Conservation (phyloP, 208 protist genomes). For the Leishmania tropica region DNA sequence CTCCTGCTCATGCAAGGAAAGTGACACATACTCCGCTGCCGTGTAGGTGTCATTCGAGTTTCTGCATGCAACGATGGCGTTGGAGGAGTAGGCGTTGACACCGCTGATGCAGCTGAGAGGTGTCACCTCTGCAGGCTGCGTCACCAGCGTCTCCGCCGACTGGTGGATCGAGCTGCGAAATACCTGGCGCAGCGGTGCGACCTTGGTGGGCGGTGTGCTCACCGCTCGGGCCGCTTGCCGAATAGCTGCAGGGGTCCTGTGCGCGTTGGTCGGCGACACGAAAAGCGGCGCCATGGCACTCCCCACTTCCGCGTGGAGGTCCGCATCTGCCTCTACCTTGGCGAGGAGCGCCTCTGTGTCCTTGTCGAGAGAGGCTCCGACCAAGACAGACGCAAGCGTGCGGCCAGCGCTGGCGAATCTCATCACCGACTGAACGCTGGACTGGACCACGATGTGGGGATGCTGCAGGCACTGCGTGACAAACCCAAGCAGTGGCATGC, state of each 20-base stretch:
- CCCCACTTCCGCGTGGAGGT: background rate
- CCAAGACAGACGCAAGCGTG: conserved; percentile 14
- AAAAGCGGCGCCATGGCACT: background rate
- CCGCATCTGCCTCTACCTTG: background rate
- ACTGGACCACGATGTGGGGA: conserved; percentile 10
- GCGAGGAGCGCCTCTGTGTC: conserved; percentile 15
- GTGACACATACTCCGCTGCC: background rate
- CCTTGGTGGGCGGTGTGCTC: background rate
- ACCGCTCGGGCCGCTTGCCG: background rate
- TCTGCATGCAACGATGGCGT: conserved; percentile 6
- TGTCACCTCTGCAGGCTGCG: no score
- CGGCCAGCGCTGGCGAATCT: background rate
- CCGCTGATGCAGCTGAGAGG: background rate
- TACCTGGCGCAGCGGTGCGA: background rate
- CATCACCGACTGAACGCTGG: background rate
- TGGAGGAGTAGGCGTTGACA: background rate
- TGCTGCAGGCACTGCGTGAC: conserved; percentile 14
- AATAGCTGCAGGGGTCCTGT: background rate
- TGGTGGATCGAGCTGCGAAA: background rate
- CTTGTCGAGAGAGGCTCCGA: conserved; percentile 4
- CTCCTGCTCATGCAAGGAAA: background rate
- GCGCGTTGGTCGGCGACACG: background rate
- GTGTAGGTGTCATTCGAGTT: background rate
- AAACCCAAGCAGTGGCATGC: background rate
- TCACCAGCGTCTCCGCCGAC: background rate